Evolutionary conservation across 768 basidiomycete genomes (phyloP), one percentile per base, ranked within the genome.

Genomic region (Filobasidium floriforme): DNA sequence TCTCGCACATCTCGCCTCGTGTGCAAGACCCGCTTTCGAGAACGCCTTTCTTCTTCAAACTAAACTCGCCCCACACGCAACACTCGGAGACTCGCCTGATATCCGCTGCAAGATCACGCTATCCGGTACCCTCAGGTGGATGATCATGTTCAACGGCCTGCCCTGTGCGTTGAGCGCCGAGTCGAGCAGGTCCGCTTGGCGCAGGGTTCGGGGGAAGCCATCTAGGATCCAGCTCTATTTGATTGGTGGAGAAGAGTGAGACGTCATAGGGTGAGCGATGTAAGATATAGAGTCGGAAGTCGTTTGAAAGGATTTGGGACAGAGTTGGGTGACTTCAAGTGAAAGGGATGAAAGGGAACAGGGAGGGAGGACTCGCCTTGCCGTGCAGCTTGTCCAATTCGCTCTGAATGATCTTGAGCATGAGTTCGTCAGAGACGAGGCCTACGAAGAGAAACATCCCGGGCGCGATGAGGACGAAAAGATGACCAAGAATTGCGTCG

Each of bases 141-240:
- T 73, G 61, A 80, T 76, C 74, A 80, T 74, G 67, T 80, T 80
- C 26, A 79, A 65, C 32, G 77, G 76, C 62, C 77, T 71, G 51
- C 75, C 74, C 73, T 78, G 69, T 59, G 72, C 66, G 40, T 71
- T 73, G 28, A 79, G 65, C 14, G 74, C 76, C 1, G 65, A 54
- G 61, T 80, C 79, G 19, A 80, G 71, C 32, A 78, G 65, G 55
- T 71, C 70, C 5, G 77, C 79, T 65, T 80, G 79, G 61, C 71
- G 71, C 40, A 80, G 66, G 12, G 79, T 80, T 11, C 79, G 71
- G 5, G 79, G 79, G 66, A 79, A 80, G 0, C 79, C 79, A 55
- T 80, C 79, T 0, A 80, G 63, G 60, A 80, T 79, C 79, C 79
- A 80, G 70, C 73, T 76, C 76, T 77, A 65, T 14, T n/a, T 49